These are phyloP conservation scores for Gyromitra esculenta DNA, from an alignment of 2,329 filamentous ascomycete genomes.

Conservation along the genomic window DNA sequence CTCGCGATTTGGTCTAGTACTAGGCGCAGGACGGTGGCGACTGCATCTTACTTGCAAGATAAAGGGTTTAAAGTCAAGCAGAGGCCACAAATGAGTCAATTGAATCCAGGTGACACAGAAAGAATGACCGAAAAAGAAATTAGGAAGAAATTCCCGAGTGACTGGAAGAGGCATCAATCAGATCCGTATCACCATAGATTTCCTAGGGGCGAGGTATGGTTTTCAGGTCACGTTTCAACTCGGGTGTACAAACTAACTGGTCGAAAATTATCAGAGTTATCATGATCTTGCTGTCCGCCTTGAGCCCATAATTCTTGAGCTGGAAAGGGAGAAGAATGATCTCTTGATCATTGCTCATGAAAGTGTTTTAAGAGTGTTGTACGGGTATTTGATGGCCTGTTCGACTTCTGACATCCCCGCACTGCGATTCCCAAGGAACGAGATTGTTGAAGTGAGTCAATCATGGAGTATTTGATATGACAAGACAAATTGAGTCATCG, in stretches of 20 bases:
- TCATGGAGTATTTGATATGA: not conserved
- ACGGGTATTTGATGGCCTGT: constrained; percentile 98
- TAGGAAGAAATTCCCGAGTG: constrained; percentile 82
- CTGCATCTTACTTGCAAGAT: constrained; percentile 80
- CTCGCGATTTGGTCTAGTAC: constrained; percentile 96
- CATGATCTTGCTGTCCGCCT: constrained; percentile 97
- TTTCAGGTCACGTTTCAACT: constrained; percentile 6
- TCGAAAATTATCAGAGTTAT: constrained; percentile 74
- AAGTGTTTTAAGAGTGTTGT: constrained; percentile 94
- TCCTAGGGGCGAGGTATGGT: constrained; percentile 83
- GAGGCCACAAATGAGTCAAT: constrained; percentile 93
- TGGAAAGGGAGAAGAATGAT: constrained; percentile 96
- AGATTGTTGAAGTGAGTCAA: constrained; percentile 83
- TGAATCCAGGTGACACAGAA: constrained; percentile 96
- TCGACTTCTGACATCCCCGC: constrained; percentile 93
- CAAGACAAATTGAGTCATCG: not conserved
- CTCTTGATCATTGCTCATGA: constrained; percentile 98
- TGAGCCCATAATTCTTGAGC: constrained; percentile 95
- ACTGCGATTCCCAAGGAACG: constrained; percentile 91
- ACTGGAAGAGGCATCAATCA: constrained; percentile 88
- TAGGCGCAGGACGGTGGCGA: constrained; percentile 87
- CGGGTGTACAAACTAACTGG: constrained; percentile 29
- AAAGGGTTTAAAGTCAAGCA: constrained; percentile 87
- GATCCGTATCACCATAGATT: constrained; percentile 98
- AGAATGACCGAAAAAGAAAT: constrained; percentile 88